A percentile compares a stretch with the other conserved stretches of the same genome.
Evolutionary conservation across 257 asterid species (phyloP).

Genomic region (Gentiana straminea): DNA sequence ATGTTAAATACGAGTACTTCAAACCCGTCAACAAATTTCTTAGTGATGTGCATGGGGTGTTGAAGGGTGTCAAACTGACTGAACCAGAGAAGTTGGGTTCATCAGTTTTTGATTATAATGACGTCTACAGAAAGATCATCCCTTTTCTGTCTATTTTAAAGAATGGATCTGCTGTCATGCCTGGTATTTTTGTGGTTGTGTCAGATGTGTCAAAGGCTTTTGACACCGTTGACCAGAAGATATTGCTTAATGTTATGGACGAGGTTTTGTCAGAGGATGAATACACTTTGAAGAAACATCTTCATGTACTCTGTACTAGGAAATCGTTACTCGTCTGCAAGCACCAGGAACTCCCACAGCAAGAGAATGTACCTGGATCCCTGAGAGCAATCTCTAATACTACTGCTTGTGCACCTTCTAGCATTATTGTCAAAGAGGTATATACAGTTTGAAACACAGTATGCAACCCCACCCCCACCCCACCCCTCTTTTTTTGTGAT

Average conservation of each 20-base stretch:
- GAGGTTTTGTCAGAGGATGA: constrained; percentile 45
- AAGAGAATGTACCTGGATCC: constrained; percentile 20
- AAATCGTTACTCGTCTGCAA: constrained; percentile 37
- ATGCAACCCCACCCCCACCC: neutral
- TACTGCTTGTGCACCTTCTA: constrained; percentile 22
- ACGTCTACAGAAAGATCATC: constrained; percentile 51
- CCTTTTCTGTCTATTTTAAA: constrained; percentile 48
- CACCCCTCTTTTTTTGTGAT: constrained; percentile 2
- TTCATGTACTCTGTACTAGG: constrained; percentile 44
- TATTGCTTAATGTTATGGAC: constrained; percentile 61
- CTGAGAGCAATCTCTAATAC: constrained; percentile 16
- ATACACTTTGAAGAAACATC: constrained; percentile 37
- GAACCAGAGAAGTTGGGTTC: constrained; percentile 71
- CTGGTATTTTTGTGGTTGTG: constrained; percentile 52
- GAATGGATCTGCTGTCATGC: constrained; percentile 29
- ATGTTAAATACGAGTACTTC: constrained; percentile 13
- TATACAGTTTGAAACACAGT: constrained; percentile 1
- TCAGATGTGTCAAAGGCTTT: constrained; percentile 84
- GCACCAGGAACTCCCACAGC: constrained; percentile 23
- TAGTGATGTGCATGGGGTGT: constrained; percentile 51
- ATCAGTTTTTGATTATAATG: constrained; percentile 82
- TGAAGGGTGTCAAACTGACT: constrained; percentile 39
- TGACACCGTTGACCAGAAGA: constrained; percentile 66
- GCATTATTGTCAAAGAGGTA: constrained; percentile 74
- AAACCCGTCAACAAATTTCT: constrained; percentile 69